phyloP scores from a whole-genome alignment of 2,329 filamentous ascomycete genomes.

The Trichoderma guizhouense region DNA sequence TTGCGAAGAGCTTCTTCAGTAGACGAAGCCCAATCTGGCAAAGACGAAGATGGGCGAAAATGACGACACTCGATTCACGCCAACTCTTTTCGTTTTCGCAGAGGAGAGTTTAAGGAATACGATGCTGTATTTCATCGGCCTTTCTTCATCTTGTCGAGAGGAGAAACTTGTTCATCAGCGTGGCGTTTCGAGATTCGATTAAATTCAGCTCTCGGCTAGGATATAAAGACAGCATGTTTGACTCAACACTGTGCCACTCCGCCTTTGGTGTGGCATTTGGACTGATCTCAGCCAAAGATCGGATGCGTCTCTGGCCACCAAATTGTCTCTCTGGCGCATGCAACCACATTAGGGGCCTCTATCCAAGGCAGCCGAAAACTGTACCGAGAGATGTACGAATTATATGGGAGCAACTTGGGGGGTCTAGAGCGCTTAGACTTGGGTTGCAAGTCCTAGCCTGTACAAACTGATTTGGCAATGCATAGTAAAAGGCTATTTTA shows the following conservation, averaged over 20 bases:
- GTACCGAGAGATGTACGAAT: neutral
- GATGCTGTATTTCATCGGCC: neutral
- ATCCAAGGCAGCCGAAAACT: neutral
- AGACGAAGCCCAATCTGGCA: slow-evolving; percentile 21
- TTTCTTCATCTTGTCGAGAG: neutral
- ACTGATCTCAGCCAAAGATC: neutral
- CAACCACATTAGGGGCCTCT: neutral
- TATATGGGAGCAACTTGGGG: neutral
- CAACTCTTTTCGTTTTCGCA: neutral
- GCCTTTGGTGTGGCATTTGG: neutral
- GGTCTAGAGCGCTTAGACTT: neutral
- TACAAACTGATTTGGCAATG: neutral
- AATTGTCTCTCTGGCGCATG: neutral
- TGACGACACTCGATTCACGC: neutral
- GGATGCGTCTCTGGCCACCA: neutral
- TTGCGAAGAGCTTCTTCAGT: slow-evolving; percentile 85
- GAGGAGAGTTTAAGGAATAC: neutral
- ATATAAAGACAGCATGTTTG: neutral
- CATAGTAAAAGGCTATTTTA: neutral
- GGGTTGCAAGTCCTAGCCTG: neutral
- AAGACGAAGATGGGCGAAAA: neutral
- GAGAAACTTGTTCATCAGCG: slow-evolving; percentile 33
- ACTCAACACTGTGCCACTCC: neutral
- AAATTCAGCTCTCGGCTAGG: neutral
- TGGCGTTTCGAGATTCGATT: slow-evolving; percentile 33